Percentiles rank a stretch among this genome's conserved stretches.
These are phyloP conservation scores for Amyloporia xantha DNA, from an alignment of 768 basidiomycete genomes.

Conservation along the genomic window DNA sequence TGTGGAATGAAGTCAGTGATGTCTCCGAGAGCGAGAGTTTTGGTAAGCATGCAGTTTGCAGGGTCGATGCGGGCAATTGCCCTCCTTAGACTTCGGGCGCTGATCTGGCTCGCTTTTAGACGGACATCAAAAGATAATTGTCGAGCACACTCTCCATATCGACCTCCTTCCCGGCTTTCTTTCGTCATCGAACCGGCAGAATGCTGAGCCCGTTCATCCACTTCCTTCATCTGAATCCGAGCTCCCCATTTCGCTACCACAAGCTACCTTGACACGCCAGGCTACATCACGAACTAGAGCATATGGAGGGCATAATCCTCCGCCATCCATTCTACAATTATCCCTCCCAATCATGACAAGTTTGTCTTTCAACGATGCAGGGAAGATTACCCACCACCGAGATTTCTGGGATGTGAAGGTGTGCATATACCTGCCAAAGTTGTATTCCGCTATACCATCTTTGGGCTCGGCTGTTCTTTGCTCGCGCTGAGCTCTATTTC, in stretches of 20 bases:
- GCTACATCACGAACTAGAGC: slow-evolving; percentile 20
- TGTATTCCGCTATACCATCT: neutral
- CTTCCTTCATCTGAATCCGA: slow-evolving; percentile 1
- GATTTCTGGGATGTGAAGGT: slow-evolving; percentile 74
- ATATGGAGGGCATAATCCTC: slow-evolving; percentile 31
- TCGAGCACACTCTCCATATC: slow-evolving; percentile 76
- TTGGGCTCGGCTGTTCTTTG: neutral
- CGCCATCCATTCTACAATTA: slow-evolving; percentile 70
- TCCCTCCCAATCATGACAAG: slow-evolving; percentile 66
- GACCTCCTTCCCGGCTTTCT: slow-evolving; percentile 71
- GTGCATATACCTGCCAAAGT: neutral
- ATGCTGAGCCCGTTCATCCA: slow-evolving; percentile 1
- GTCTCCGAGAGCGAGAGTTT: slow-evolving; percentile 76
- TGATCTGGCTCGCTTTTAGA: no score
- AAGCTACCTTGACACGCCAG: no score
- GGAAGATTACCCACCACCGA: slow-evolving; percentile 72
- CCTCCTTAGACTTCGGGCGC: no score
- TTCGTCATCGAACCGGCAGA: slow-evolving; percentile 19
- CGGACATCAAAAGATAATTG: slow-evolving; percentile 64
- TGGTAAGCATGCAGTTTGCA: slow-evolving; percentile 37
- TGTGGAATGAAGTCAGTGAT: slow-evolving; percentile 73
- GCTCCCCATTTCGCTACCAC: slow-evolving; percentile 13
- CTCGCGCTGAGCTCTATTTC: neutral
- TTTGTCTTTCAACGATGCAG: slow-evolving; percentile 75
- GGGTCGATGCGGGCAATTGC: no score